Evolutionary conservation across 768 basidiomycete genomes (phyloP), one percentile per base, ranked within the genome.

Genomic region (Termitomyces sp.): DNA sequence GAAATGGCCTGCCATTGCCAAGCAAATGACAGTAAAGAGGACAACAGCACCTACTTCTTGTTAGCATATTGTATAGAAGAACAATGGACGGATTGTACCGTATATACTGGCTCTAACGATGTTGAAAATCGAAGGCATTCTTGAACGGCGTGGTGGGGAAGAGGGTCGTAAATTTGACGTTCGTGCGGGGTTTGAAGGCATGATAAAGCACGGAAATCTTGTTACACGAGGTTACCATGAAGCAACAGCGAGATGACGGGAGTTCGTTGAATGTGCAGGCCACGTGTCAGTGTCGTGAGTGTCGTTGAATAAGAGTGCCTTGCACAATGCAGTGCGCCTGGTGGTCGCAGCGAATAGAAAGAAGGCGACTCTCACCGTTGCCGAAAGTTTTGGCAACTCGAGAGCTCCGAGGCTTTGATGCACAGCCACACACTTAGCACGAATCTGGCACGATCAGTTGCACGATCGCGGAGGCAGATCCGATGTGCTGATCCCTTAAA

Each of bases 1-100:
- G 65, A 93, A 90, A 66, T 90, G 87, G 37, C 78, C 86, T 50
- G 89, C 88, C 73, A 93, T 85, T 57, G 82, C 88, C 59, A 93
- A 74, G 65, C 87, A 90, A 63, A 93, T 85, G 59, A 88, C 70
- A 21, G 88, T 89, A 79, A 88, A 92, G 57, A 85, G 69, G 50
- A 92, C 70, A 41, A 90, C 81, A 43, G 82, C 72, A 64, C 75
- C 90, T 92, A 32, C 10, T 52, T 35, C 27, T 34, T 43, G 47
- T 63, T 25, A 63, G 54, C 39, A 30, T 23, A 50, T 17, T 50
- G 50, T 28, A 45, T 14, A 25, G 30, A n/a, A 37, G 42, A 19
- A 44, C 44, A 53, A 54, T 50, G 48, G 64, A 32, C 12, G 43
- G 54, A 17, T 64, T 83, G 61, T 68, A 86, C 89, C 76, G 76